Evolutionary conservation across 257 asterid species (phyloP).

Genomic region (Jasminum sambac): DNA sequence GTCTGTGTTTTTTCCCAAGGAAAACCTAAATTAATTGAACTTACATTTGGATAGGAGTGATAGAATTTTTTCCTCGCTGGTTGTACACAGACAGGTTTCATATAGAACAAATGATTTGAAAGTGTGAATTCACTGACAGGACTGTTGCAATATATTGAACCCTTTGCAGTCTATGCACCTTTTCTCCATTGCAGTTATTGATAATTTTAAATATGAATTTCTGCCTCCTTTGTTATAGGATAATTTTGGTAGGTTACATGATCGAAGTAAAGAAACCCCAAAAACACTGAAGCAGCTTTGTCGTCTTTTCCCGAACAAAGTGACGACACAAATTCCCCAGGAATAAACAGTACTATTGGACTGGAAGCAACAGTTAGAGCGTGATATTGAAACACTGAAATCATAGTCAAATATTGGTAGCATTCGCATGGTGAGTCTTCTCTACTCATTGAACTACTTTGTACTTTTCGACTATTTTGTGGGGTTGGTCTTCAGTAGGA

Average conservation of each 20-base stretch:
- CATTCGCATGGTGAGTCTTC: conserved; percentile 65
- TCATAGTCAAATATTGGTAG: conserved; percentile 70
- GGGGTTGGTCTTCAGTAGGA: background rate
- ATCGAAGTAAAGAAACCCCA: conserved; percentile 80
- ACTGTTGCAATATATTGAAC: background rate
- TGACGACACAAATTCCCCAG: conserved; percentile 86
- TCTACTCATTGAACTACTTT: conserved; percentile 3
- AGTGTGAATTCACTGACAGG: background rate
- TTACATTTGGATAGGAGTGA: background rate
- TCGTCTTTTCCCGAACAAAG: conserved; percentile 94
- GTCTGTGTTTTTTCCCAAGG: background rate
- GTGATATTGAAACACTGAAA: conserved; percentile 80
- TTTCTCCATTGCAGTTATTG: background rate
- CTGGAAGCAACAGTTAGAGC: conserved; percentile 88
- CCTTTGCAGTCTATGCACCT: background rate
- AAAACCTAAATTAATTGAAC: background rate
- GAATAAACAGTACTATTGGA: conserved; percentile 71
- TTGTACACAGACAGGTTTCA: background rate
- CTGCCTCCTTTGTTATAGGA: conserved; percentile 45
- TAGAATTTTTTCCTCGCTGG: background rate
- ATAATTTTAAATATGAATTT: background rate
- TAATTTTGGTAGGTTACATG: conserved; percentile 76
- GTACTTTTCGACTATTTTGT: background rate
- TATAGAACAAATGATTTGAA: background rate
- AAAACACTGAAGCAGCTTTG: conserved; percentile 78